Base-by-base conservation (phyloP, 2,329 filamentous ascomycete species). In the Sphaerostilbella broomeana region DNA sequence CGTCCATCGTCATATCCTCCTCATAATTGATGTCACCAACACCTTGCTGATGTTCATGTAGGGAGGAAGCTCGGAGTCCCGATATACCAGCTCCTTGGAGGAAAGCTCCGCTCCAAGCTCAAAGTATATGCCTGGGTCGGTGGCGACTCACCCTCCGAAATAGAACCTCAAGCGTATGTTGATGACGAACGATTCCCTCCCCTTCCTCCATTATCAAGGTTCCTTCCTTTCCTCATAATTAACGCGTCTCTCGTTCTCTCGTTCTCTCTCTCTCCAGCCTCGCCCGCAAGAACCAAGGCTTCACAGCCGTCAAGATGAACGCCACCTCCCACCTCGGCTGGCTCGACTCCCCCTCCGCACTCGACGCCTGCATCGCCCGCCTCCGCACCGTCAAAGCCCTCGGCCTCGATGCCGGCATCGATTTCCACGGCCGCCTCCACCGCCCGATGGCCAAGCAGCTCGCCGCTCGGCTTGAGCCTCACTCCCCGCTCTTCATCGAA, bases 401-500 rank as follows among this genome's bases (percentile, higher is more conserved):
- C 0, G 83, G 83, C 2, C 72, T 89, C 49, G 83, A 88, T 41
- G 83, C 73, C 0, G 85, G 79, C 2, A 69, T 89, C 18, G 85
- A 89, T 51, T 88, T 88, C 58, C 85, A 89, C 55, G 85, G 84
- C 3, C 75, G 83, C 7, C 66, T 86, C 0, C 84, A 88, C 60
- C 82, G 81, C 45, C 80, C 82, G n/a, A 88, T 88, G 82, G 84
- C 83, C 0, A 86, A 84, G 49, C 84, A 88, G 49, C 70, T 89
- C 3, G 81, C 80, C 2, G 72, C 73, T 42, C 68, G 73, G 0
- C 68, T 88, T 0, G 81, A 82, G 45, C 81, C 81, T 0, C 72
- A 84, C 47, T 68, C 69, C 1, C 84, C 83, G 0, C 63, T 88
- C n/a, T 88, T 87, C 56, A 79, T 88, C 29, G 84, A 87, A 54